These are phyloP conservation scores for Coemansia sp. DNA, from an alignment of 192 early-diverging fungal genomes.

Conservation along the genomic window DNA sequence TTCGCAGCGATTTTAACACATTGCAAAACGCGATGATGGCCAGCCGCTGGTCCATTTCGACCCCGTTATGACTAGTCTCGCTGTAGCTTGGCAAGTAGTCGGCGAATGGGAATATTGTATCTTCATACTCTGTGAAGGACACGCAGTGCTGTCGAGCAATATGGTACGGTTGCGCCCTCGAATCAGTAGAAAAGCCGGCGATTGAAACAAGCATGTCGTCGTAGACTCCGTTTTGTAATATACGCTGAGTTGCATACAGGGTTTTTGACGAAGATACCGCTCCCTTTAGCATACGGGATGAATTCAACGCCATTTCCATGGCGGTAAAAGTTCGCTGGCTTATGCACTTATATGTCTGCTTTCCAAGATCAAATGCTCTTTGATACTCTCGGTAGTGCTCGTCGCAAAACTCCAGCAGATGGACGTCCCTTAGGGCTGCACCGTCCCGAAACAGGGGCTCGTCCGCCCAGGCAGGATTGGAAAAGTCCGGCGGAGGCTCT, in stretches of 20 bases:
- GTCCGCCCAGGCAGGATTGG: constrained; percentile 23
- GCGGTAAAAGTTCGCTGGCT: neutral
- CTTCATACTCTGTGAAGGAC: constrained; percentile 2
- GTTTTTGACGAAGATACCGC: constrained; percentile 10
- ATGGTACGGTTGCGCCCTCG: neutral
- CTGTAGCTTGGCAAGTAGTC: constrained; percentile 24
- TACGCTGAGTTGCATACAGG: constrained; percentile 17
- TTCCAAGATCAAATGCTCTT: neutral
- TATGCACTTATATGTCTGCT: constrained; percentile 28
- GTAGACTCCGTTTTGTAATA: constrained; percentile 20
- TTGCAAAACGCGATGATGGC: constrained; percentile 30
- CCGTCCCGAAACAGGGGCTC: constrained; percentile 36
- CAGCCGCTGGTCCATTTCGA: constrained; percentile 5
- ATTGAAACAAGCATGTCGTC: constrained; percentile 21
- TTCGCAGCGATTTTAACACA: constrained; percentile 34
- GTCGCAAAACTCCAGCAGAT: constrained; percentile 25
- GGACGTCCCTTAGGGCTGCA: constrained; percentile 13
- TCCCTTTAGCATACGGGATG: neutral
- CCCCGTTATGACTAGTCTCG: neutral
- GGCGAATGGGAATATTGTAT: constrained; percentile 40
- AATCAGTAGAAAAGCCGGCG: constrained; percentile 15
- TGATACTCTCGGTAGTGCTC: constrained; percentile 32
- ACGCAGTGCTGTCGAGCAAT: constrained; percentile 15
- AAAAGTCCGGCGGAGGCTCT: constrained; percentile 45
- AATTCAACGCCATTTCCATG: constrained; percentile 3